Percentiles rank a stretch among this genome's conserved stretches.
phyloP scores from a whole-genome alignment of 2,329 filamentous ascomycete species.

The Ophiostoma montium region DNA sequence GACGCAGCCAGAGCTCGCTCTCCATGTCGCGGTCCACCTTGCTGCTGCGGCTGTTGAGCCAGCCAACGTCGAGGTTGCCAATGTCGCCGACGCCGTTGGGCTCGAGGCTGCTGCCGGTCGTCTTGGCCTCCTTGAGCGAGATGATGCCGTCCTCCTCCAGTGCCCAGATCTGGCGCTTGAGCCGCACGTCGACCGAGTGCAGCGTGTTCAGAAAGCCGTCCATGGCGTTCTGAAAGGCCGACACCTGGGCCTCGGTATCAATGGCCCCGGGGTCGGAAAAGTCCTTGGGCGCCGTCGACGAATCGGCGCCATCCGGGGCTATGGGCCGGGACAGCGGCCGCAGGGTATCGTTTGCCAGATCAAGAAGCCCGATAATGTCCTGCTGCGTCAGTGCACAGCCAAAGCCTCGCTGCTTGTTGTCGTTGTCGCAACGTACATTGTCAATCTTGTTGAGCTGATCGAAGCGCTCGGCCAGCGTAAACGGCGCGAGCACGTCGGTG shows the following conservation, averaged over 20 bases:
- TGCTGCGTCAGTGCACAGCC: slow-evolving; percentile 16
- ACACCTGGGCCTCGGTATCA: slow-evolving; percentile 33
- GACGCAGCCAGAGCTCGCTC: slow-evolving; percentile 58
- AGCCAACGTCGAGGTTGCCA: slow-evolving; percentile 64
- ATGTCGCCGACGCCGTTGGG: slow-evolving; percentile 42
- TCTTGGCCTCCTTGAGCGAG: slow-evolving; percentile 25
- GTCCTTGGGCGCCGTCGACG: not conserved
- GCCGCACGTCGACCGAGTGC: slow-evolving; percentile 57
- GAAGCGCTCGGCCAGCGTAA: slow-evolving; percentile 65
- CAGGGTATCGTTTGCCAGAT: slow-evolving; percentile 43
- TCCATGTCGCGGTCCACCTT: slow-evolving; percentile 75
- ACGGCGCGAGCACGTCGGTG: slow-evolving; percentile 29
- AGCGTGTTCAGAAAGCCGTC: slow-evolving; percentile 58
- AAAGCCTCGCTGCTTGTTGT: no score
- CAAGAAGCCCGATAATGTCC: slow-evolving; percentile 31
- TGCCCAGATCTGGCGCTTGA: slow-evolving; percentile 63
- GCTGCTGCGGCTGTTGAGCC: slow-evolving; percentile 74
- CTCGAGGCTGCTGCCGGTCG: slow-evolving; percentile 22
- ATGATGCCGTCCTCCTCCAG: slow-evolving; percentile 73
- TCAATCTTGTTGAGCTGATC: slow-evolving; percentile 70
- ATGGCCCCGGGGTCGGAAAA: slow-evolving; percentile 7
- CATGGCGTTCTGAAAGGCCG: slow-evolving; percentile 43
- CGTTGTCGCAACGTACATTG: slow-evolving; percentile 52
- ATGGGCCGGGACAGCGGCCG: slow-evolving; percentile 42
- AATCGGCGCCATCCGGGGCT: not conserved